These are phyloP conservation scores for Acer saccharum DNA, from an alignment of 345 rosid genomes.

Conservation along the genomic window DNA sequence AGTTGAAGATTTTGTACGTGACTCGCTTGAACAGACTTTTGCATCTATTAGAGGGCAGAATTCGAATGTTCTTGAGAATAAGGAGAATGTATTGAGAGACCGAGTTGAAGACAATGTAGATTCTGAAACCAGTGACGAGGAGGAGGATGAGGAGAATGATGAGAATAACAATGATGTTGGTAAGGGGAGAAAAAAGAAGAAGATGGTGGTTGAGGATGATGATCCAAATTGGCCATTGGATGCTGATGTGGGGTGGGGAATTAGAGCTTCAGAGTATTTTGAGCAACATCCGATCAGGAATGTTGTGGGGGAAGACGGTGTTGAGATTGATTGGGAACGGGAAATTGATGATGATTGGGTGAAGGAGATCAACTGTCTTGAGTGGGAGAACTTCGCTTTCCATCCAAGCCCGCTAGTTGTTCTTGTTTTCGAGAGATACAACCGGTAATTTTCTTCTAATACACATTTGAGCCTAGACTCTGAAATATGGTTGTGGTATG, in stretches of 20 bases:
- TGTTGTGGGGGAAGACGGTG: constrained; percentile 80
- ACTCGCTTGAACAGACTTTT: constrained; percentile 63
- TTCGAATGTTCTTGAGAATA: constrained; percentile 52
- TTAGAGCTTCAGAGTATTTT: constrained; percentile 87
- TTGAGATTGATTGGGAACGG: constrained; percentile 88
- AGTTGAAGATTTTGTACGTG: constrained; percentile 80
- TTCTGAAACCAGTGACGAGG: constrained; percentile 35
- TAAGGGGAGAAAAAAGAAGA: constrained; percentile 27
- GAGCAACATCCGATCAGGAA: constrained; percentile 80
- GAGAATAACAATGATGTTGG: constrained; percentile 27
- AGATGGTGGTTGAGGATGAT: constrained; percentile 83
- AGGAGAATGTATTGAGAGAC: constrained; percentile 52
- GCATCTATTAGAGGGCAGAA: constrained; percentile 58
- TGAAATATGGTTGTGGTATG: not conserved
- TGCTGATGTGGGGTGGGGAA: constrained; percentile 96
- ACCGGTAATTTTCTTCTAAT: constrained; percentile 41
- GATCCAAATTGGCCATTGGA: constrained; percentile 86
- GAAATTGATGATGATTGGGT: constrained; percentile 86
- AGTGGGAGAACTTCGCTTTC: constrained; percentile 89
- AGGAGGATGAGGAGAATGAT: constrained; percentile 14
- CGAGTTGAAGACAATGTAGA: constrained; percentile 33
- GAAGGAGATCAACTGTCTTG: constrained; percentile 81
- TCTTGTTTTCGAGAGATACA: constrained; percentile 82
- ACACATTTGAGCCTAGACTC: not conserved
- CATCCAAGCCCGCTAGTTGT: constrained; percentile 86